A percentile compares a stretch with the other conserved stretches of the same genome.
Conservation (phyloP, 306 rosid genomes). For the Quercus suber region DNA sequence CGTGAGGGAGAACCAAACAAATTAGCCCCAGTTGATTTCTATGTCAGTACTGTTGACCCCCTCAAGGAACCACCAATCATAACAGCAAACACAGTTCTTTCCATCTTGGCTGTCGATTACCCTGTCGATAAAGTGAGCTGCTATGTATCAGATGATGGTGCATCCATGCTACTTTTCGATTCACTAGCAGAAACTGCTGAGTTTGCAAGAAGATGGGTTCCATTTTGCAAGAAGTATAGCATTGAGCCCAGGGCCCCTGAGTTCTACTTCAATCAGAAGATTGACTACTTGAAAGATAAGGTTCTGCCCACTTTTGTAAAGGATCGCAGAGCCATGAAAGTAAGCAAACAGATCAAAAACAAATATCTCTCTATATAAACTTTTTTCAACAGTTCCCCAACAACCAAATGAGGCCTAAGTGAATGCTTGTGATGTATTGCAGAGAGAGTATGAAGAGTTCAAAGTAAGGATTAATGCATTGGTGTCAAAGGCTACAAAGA, state of each 20-base stretch:
- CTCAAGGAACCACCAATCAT: conserved; percentile 85
- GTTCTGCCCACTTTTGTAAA: conserved; percentile 75
- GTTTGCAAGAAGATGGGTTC: conserved; percentile 92
- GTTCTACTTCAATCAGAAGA: conserved; percentile 78
- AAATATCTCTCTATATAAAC: background rate
- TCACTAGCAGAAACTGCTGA: conserved; percentile 76
- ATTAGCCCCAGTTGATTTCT: conserved; percentile 65
- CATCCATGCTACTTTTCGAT: conserved; percentile 81
- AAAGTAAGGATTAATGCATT: conserved; percentile 80
- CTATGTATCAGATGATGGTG: conserved; percentile 93
- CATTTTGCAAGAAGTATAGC: conserved; percentile 71
- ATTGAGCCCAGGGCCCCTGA: conserved; percentile 93
- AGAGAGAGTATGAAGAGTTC: conserved; percentile 99
- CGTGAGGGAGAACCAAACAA: conserved; percentile 59
- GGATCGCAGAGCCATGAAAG: conserved; percentile 97
- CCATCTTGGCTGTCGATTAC: conserved; percentile 78
- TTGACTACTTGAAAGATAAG: conserved; percentile 92
- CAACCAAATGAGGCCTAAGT: background rate
- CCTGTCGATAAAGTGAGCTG: conserved; percentile 84
- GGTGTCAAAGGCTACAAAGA: conserved; percentile 82
- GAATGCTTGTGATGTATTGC: conserved; percentile 8
- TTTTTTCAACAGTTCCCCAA: background rate
- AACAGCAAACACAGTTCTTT: conserved; percentile 84
- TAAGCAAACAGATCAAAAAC: conserved; percentile 15
- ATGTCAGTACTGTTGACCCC: conserved; percentile 85